Evolutionary conservation across 306 rosid genomes (phyloP), one percentile per base, ranked within the genome.

Genomic region (Cicer judaicum): DNA sequence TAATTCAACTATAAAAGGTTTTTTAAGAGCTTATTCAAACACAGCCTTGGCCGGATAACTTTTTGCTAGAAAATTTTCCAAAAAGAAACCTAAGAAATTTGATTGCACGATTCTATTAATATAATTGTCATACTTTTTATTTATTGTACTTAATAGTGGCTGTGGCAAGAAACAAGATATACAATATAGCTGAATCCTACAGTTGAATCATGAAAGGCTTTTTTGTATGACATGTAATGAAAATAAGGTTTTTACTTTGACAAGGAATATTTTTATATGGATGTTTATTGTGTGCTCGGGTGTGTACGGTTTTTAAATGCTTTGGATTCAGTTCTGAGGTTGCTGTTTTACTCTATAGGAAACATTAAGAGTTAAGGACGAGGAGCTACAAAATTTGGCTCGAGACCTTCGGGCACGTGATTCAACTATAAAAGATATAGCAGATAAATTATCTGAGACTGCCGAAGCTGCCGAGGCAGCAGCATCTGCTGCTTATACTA

Each of bases 381-480:
- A 95, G 75, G 99, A 95, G 81, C 91, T 95, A 34, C 98, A 88
- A 63, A 95, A 81, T 87, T 82, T 95, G 88, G 93, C 99, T 79
- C 90, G 89, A 67, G 98, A 95, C 54, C 84, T 95, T 56, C 96
- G 99, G 49, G 88, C 99, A 74, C 92, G 97, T 5, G 96, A 95
- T 87, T 92, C 91, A 77, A 92, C 99, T 66, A 95, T 95, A 81
- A 90, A 84, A 81, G 96, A 89, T 50, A 89, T 95, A 68, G 97
- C 99, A 29, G 99, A 95, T 12, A 95, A 89, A 68, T 87, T 95
- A 62, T 80, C 99, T 43, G 99, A 95, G 85, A 95, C 98, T 43
- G 99, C 99, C 42, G 99, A 92, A 74, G 97, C 99, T 78, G 98
- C 99, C 1, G 99, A 95, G 90, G 96, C 96, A 34, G 99, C 99